phyloP scores from a whole-genome alignment of 371 early-diverging fungal genomes.

The Blakeslea trispora region DNA sequence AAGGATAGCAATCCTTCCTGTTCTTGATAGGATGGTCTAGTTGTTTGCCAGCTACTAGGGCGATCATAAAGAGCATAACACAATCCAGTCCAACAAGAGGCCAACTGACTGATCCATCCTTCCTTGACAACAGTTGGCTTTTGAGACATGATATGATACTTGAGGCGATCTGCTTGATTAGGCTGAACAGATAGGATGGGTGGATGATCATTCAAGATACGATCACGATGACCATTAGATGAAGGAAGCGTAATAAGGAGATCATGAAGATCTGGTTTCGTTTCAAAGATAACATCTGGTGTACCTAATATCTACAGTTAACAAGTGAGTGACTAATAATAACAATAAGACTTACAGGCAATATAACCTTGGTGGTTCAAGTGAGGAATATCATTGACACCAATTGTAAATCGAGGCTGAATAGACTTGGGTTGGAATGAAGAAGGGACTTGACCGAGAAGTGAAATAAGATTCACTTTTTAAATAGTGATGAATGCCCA shows the following conservation, averaged over 20 bases:
- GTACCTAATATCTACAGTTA: slow-evolving; percentile 50
- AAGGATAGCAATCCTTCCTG: slow-evolving; percentile 16
- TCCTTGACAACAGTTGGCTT: slow-evolving; percentile 6
- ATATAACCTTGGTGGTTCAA: slow-evolving; percentile 48
- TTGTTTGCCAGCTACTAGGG: no score
- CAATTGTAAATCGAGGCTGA: slow-evolving; percentile 50
- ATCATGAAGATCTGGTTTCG: slow-evolving; percentile 59
- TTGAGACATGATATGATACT: slow-evolving; percentile 28
- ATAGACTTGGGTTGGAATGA: slow-evolving; percentile 17
- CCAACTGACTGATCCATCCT: neutral
- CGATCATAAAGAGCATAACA: slow-evolving; percentile 25
- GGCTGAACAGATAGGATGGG: slow-evolving; percentile 14
- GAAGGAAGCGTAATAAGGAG: slow-evolving; percentile 47
- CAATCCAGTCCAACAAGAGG: slow-evolving; percentile 9
- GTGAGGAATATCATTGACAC: slow-evolving; percentile 58
- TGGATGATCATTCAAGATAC: slow-evolving; percentile 1
- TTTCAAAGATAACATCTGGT: slow-evolving; percentile 57
- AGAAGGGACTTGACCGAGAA: slow-evolving; percentile 34
- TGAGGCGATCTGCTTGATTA: slow-evolving; percentile 36
- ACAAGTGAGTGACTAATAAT: neutral
- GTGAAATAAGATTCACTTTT: slow-evolving; percentile 42
- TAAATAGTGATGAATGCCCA: no score
- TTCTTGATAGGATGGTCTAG: slow-evolving; percentile 1
- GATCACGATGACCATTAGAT: slow-evolving; percentile 11
- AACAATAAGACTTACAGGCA: slow-evolving; percentile 46